Evolutionary conservation across 306 rosid species (phyloP), one percentile per base, ranked within the genome.

Genomic region (Fagus crenata): DNA sequence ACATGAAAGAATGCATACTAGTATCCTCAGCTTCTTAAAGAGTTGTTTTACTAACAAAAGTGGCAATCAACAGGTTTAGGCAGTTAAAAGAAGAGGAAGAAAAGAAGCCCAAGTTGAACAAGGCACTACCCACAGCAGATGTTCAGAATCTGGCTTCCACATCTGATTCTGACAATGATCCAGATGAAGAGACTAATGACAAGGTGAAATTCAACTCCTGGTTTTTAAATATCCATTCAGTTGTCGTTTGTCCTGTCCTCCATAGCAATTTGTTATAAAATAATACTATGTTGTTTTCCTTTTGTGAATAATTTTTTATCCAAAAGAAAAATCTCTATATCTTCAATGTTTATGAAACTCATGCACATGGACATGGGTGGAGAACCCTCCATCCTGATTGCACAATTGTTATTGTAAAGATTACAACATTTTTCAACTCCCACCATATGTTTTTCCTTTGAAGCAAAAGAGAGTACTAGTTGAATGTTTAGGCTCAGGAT

Each of bases 71-170:
- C 89, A 91, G 98, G 87, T 91, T 91, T 84, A 89, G 74, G 78
- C 90, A 89, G 85, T 82, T 88, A 41, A 91, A 81, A 82, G 96
- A 90, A 49, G 89, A 46, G 51, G 51, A 84, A 49, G 96, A 92
- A 81, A 92, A 76, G 63, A 89, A 83, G 80, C 89, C 82, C n/a
- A n/a, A n/a, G n/a, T n/a, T n/a, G n/a, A n/a, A n/a, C 67, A 77
- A 89, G 87, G 92, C 92, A 56, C 83, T 91, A 58, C 89, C 85
- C 32, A 76, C 72, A 13, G 93, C 84, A 63, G 93, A 83, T 73
- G 84, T 83, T 83, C 97, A 85, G 82, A 85, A 89, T 59, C 79
- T 84, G 70, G 87, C 85, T 78, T 86, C 90, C 13, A 63, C 73
- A 73, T 80, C 91, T 58, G 88, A 84, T 82, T 85, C 90, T 70